phyloP scores from a whole-genome alignment of 129 eudicot genomes.

The Centaurea solstitialis region DNA sequence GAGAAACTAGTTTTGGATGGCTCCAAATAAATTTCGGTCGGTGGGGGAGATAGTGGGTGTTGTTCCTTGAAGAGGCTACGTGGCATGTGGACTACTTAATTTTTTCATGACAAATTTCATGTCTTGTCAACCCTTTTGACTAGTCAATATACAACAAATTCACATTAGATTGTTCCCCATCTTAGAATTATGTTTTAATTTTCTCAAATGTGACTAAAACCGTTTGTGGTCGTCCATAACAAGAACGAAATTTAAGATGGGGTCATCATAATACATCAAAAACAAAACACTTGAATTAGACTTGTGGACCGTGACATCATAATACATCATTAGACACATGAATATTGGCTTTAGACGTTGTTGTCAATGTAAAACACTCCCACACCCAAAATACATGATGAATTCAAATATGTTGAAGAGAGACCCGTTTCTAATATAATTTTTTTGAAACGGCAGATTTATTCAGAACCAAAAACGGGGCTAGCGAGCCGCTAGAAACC shows the following conservation, averaged over 20 bases:
- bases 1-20: not conserved
- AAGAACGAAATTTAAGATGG: too few relatives aligned
- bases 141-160: not conserved
- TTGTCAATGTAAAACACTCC: constrained; percentile 6
- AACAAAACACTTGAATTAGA: too few relatives aligned
- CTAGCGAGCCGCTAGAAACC: too few relatives aligned
- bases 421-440: constrained; percentile 19
- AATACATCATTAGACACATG: not conserved
- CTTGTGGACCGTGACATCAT: too few relatives aligned
- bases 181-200: too few relatives aligned
- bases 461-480: too few relatives aligned
- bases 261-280: too few relatives aligned
- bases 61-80: not conserved
- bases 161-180: not conserved
- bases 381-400: constrained; percentile 24
- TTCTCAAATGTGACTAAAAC: too few relatives aligned
- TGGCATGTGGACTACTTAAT: not conserved
- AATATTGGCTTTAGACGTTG: not conserved
- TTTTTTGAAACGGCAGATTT: too few relatives aligned
- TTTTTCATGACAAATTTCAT: too few relatives aligned
- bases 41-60: not conserved
- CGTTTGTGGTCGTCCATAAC: too few relatives aligned
- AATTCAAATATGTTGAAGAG: constrained; percentile 21
- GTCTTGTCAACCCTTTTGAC: not conserved
- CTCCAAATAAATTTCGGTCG: not conserved